Percentiles rank a stretch among this genome's conserved stretches.
Evolutionary conservation across 176 grass and related monocot genomes (phyloP).

Genomic region (Ananas comosus): DNA sequence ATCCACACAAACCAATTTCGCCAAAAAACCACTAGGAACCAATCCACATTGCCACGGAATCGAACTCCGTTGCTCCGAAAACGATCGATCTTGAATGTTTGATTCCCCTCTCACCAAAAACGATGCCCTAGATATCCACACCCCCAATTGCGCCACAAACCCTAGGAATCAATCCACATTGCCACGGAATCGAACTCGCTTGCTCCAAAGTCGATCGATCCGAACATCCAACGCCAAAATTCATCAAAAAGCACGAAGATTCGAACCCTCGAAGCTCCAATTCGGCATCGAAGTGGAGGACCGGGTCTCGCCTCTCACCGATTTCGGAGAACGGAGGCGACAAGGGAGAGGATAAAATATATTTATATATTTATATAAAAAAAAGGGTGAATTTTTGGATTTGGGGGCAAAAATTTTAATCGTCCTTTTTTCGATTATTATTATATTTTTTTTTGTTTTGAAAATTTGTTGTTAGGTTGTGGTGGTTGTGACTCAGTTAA

Average conservation of each 20-base stretch:
- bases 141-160: neutral
- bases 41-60: neutral
- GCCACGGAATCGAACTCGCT: neutral
- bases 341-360: neutral
- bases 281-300: neutral
- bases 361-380: no score
- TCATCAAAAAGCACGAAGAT: neutral
- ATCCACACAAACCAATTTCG: neutral
- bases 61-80: neutral
- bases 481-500: no score
- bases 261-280: neutral
- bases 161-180: slow-evolving; percentile 6
- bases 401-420: no score
- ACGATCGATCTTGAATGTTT: neutral
- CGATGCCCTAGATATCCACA: neutral
- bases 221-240: neutral
- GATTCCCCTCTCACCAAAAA: neutral
- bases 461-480: no score
- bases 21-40: neutral
- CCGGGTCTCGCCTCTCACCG: neutral
- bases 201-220: neutral
- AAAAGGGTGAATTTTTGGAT: no score
- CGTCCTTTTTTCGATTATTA: no score
- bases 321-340: neutral
- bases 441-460: no score